Conservation (phyloP, 192 early-diverging fungal genomes). For the Entophlyctis luteolus region DNA sequence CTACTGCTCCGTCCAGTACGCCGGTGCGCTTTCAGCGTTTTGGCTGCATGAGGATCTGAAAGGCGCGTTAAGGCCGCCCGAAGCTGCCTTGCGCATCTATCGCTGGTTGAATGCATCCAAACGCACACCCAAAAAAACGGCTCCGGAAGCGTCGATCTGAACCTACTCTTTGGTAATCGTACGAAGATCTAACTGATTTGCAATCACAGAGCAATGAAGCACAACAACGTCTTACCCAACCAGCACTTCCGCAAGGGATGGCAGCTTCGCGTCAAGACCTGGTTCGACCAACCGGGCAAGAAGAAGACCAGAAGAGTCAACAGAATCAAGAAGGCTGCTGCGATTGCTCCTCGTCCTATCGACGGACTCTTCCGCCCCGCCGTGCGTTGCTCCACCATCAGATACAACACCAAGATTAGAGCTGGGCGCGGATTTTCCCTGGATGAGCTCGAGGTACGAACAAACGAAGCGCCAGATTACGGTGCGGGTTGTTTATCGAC, state of each 20-base stretch:
- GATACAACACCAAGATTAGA: slow-evolving; percentile 97
- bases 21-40: too few relatives aligned
- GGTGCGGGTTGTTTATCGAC: neutral
- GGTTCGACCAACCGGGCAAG: slow-evolving; percentile 96
- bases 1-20: too few relatives aligned
- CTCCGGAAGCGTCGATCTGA: too few relatives aligned
- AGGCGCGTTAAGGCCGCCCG: too few relatives aligned
- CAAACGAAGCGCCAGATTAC: neutral
- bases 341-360: slow-evolving; percentile 92
- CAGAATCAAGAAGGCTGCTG: slow-evolving; percentile 91
- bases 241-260: slow-evolving; percentile 98
- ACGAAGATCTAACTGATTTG: too few relatives aligned
- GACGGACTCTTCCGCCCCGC: slow-evolving; percentile 95
- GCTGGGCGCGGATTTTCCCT: slow-evolving; percentile 96
- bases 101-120: too few relatives aligned
- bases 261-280: slow-evolving; percentile 92
- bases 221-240: slow-evolving; percentile 93
- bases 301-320: slow-evolving; percentile 86
- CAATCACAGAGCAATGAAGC: slow-evolving; percentile 72
- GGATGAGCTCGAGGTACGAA: slow-evolving; percentile 90
- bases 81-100: too few relatives aligned
- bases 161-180: too few relatives aligned
- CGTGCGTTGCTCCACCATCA: slow-evolving; percentile 91
- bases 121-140: too few relatives aligned
- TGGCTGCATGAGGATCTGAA: too few relatives aligned